Evolutionary conservation across 1,139 yeast genomes (phyloP), one percentile per base, ranked within the genome.

Genomic region (Hanseniaspora sp.): DNA sequence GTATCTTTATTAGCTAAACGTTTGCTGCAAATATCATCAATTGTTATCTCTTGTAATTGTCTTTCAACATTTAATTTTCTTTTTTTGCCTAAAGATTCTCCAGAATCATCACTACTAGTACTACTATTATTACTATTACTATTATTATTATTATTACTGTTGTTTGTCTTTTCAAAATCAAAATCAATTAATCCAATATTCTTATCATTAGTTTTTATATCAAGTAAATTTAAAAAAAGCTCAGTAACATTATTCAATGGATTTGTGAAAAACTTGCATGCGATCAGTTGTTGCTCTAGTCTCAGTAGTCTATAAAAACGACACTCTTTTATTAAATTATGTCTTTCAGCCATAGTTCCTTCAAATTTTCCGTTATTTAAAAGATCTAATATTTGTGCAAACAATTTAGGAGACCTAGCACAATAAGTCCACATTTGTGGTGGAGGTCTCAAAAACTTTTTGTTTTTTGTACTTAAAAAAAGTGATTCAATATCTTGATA

Each of bases 231-330:
- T 1, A 88, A 59, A 0, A 78, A 61, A 11, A 87, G 83, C 59
- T 83, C 88, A 58, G 79, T 80, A 2, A 61, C 59, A 12, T 65
- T 63, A 1, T 73, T 63, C 59, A 76, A 73, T 0, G 86, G 83
- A 61, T 83, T 82, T 54, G 67, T 68, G 0, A 69, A 57, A 18
- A 86, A 73, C 38, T 67, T 67, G 60, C 75, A 78, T 45, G 75
- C 76, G n/a, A 84, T 65, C 40, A 87, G 67, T 57, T 75, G 70
- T 67, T 88, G 95, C 64, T 85, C 95, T 46, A 88, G 70, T 48
- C 80, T 88, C 53, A 78, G 68, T 61, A 88, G 83, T 53, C 94
- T 73, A 66, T 86, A 88, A 67, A 83, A 88, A 48, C 76, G 74
- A 59, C 95, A 86, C 63, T 88, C 96, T 53, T 73, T 71, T 7